Percentiles rank a stretch among this genome's conserved stretches.
These are phyloP conservation scores for Adansonia madagascariensis DNA, from an alignment of 441 rosid genomes.

Conservation along the genomic window DNA sequence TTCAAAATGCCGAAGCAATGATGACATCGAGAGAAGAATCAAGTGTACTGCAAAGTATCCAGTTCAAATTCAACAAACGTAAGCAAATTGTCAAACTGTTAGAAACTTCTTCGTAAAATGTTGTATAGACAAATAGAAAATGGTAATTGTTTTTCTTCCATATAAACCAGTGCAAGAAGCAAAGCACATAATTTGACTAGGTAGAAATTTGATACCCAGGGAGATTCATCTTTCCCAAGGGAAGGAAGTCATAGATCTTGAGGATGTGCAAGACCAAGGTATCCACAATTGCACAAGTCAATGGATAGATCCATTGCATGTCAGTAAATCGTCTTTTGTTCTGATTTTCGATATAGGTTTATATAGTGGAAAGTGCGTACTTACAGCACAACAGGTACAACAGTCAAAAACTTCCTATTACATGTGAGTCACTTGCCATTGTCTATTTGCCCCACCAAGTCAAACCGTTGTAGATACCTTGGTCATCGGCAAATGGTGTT, in stretches of 20 bases:
- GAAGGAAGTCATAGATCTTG: not conserved
- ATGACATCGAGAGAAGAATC: not conserved
- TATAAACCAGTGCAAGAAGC: not conserved
- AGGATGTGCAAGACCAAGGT: not conserved
- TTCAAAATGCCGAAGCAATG: conserved; percentile 5
- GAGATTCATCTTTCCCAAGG: conserved; percentile 5
- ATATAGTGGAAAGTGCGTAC: conserved; percentile 29
- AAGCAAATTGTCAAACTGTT: conserved; percentile 14
- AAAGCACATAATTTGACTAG: not conserved
- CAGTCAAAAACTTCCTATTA: conserved; percentile 79
- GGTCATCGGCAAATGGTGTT: conserved; percentile 85
- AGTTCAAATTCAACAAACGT: conserved; percentile 2
- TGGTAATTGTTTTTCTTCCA: not conserved
- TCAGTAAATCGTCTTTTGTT: not conserved
- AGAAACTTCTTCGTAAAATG: not conserved
- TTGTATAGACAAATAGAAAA: not conserved
- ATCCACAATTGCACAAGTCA: not conserved
- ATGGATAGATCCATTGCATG: not conserved
- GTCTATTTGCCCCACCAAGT: conserved; percentile 92
- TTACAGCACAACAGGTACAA: conserved; percentile 81
- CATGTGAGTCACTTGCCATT: conserved; percentile 90
- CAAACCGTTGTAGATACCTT: conserved; percentile 76
- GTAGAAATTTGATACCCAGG: not conserved
- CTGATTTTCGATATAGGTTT: not conserved
- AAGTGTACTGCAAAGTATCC: not conserved